Conservation (phyloP, 257 asterid genomes). For the Asclepias syriaca region DNA sequence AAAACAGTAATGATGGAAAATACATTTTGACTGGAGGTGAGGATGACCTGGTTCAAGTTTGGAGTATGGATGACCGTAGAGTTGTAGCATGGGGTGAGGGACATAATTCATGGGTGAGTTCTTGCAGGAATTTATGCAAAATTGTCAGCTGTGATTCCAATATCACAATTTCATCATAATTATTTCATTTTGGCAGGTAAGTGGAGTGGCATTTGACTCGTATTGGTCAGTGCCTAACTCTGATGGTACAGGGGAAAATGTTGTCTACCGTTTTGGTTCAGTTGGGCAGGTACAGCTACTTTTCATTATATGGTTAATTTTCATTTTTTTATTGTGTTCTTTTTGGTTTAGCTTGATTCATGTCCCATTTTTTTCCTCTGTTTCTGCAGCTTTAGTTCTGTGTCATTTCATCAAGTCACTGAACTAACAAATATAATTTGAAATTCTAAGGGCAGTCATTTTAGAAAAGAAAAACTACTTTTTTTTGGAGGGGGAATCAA, state of each 20-base stretch:
- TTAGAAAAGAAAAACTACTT: no score
- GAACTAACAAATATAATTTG: not conserved
- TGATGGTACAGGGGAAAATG: constrained; percentile 74
- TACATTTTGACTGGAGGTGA: constrained; percentile 98
- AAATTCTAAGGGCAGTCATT: not conserved
- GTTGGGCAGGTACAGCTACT: constrained; percentile 80
- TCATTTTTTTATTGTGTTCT: not conserved
- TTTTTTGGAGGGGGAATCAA: no score
- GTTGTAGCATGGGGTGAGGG: constrained; percentile 99
- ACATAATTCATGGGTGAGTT: constrained; percentile 96
- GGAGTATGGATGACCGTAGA: constrained; percentile 98
- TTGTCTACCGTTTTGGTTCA: constrained; percentile 94
- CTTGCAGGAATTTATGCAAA: constrained; percentile 1
- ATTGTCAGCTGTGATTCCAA: constrained; percentile 9
- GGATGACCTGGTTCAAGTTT: constrained; percentile 98
- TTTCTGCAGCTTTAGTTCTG: not conserved
- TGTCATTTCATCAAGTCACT: not conserved
- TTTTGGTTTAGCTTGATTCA: not conserved
- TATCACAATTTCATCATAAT: constrained; percentile 17
- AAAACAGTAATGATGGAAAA: constrained; percentile 90
- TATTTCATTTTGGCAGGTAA: constrained; percentile 57
- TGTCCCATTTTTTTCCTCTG: not conserved
- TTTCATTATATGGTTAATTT: not conserved
- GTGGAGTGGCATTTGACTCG: constrained; percentile 97
- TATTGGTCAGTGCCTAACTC: constrained; percentile 88